Conservation (phyloP, 2,329 filamentous ascomycete species). For the Xylariaceae sp. region DNA sequence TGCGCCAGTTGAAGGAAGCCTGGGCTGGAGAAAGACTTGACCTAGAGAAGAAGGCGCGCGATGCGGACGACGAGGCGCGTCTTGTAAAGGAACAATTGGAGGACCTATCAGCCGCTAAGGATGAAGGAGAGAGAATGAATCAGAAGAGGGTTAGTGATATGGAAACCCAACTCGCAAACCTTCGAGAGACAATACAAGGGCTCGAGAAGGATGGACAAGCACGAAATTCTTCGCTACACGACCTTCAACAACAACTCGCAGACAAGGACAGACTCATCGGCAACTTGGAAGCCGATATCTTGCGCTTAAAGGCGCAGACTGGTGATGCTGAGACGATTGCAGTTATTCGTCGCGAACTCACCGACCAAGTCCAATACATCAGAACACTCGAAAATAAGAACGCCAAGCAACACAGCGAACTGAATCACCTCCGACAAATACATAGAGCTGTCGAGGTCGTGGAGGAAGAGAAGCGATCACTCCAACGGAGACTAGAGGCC, state of each 20-base stretch:
- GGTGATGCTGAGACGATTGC: conserved; percentile 84
- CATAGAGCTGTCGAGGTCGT: conserved; percentile 91
- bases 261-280: conserved; percentile 73
- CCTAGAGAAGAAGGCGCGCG: conserved; percentile 69
- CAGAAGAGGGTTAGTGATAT: conserved; percentile 60
- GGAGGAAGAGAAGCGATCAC: conserved; percentile 87
- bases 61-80: conserved; percentile 73
- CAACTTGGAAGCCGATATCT: conserved; percentile 77
- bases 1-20: conserved; percentile 54
- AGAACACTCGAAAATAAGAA: conserved; percentile 79
- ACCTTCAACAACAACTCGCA: conserved; percentile 66
- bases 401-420: conserved; percentile 75
- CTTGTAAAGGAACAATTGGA: conserved; percentile 79
- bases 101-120: conserved; percentile 64
- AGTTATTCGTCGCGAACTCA: conserved; percentile 84
- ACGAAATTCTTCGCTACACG: conserved; percentile 59
- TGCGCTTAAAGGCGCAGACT: conserved; percentile 82
- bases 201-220: conserved; percentile 60
- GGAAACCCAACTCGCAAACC: conserved; percentile 52
- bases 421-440: conserved; percentile 78
- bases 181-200: conserved; percentile 56
- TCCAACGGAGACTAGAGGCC: conserved; percentile 76
- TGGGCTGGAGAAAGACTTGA: conserved; percentile 62
- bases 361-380: conserved; percentile 91
- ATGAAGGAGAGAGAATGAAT: conserved; percentile 68